phyloP scores from a whole-genome alignment of 352 stramenopile species.

The Pythium grandisporangium region DNA sequence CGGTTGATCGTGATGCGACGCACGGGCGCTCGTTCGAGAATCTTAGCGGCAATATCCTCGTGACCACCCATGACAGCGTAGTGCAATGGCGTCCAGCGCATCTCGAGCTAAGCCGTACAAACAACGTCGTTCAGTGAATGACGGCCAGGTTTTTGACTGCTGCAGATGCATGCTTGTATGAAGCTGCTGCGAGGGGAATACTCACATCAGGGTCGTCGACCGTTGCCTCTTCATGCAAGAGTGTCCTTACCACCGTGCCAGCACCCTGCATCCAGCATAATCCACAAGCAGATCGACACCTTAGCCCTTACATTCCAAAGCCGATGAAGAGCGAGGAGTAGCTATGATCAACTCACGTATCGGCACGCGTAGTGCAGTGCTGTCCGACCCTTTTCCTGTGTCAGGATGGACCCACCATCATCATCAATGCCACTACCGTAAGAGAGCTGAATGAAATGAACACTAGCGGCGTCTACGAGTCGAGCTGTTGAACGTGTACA shows the following conservation, averaged over 20 bases:
- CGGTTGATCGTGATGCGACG: conserved; percentile 71
- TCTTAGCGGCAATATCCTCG: conserved; percentile 29
- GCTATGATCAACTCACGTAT: conserved; percentile 20
- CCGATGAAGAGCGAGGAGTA: not conserved
- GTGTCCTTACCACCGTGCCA: conserved; percentile 33
- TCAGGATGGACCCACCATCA: not conserved
- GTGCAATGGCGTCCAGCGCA: conserved; percentile 73
- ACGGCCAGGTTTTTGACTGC: not conserved
- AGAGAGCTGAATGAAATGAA: not conserved
- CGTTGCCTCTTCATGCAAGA: conserved; percentile 63
- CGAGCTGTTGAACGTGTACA: too few relatives aligned
- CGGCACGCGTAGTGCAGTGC: conserved; percentile 69
- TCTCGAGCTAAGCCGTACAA: conserved; percentile 34
- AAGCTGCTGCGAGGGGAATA: too few relatives aligned
- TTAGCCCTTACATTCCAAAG: too few relatives aligned
- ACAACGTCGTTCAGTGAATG: not conserved
- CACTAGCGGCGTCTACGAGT: not conserved
- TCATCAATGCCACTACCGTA: not conserved
- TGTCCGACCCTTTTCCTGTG: conserved; percentile 65
- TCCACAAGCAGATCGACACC: not conserved
- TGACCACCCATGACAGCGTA: conserved; percentile 73
- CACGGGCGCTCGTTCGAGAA: conserved; percentile 67
- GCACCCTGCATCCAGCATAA: conserved; percentile 23
- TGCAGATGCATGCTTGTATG: too few relatives aligned
- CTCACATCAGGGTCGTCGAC: conserved; percentile 71